Evolutionary conservation across 495 filamentous ascomycete genomes (phyloP).

Genomic region (Durotheca rogersii): DNA sequence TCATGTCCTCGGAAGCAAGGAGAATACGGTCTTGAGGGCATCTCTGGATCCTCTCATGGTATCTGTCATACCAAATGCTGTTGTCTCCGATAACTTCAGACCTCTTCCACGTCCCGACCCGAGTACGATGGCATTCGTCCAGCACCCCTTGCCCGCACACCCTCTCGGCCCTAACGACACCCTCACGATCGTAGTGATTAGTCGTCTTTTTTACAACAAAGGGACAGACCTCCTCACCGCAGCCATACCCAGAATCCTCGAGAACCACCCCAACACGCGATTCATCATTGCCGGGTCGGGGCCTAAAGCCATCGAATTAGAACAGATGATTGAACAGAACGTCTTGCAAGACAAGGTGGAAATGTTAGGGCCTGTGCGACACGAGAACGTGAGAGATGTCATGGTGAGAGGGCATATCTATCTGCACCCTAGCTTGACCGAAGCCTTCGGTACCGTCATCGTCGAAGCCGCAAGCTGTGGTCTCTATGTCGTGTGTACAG

Average conservation of each 20-base stretch:
- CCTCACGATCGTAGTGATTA: conserved; percentile 96
- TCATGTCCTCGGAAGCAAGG: conserved; percentile 59
- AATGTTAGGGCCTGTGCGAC: conserved; percentile 85
- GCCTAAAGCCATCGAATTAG: conserved; percentile 93
- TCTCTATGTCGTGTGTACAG: conserved; percentile 92
- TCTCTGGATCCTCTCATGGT: conserved; percentile 96
- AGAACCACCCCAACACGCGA: conserved; percentile 84
- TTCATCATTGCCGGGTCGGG: conserved; percentile 97
- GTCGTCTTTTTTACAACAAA: conserved; percentile 98
- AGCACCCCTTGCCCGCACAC: conserved; percentile 42
- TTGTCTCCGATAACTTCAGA: conserved; percentile 93
- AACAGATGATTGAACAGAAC: conserved; percentile 95
- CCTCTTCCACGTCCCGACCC: conserved; percentile 53
- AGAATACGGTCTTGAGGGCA: conserved; percentile 94
- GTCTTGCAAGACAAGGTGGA: conserved; percentile 94
- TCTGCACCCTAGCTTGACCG: conserved; percentile 89
- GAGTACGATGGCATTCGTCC: conserved; percentile 35
- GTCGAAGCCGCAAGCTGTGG: conserved; percentile 96
- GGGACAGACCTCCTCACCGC: conserved; percentile 94
- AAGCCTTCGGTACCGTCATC: conserved; percentile 96
- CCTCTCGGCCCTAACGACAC: conserved; percentile 75
- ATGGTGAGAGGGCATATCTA: conserved; percentile 98
- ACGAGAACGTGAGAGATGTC: conserved; percentile 97
- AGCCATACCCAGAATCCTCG: conserved; percentile 87
- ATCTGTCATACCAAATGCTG: conserved; percentile 94